Percentiles rank a stretch among this genome's conserved stretches.
Conservation (phyloP, 176 grass and related monocot species). For the Pontederia crassipes region DNA sequence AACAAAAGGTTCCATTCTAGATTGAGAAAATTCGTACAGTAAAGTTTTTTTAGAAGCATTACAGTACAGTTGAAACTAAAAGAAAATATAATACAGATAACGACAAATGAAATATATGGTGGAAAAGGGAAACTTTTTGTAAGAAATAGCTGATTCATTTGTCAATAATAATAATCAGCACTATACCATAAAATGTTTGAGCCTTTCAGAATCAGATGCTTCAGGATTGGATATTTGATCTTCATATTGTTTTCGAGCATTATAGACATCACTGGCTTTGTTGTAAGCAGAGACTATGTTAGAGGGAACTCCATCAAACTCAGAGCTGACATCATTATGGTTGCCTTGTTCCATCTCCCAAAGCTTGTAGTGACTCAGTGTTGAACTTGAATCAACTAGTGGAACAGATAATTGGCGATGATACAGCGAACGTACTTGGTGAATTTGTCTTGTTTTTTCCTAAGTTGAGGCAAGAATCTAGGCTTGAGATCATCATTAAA, state of each 20-base stretch:
- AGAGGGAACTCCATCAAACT: constrained; percentile 62
- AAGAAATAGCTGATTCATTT: background rate
- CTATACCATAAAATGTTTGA: constrained; percentile 67
- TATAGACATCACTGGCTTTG: constrained; percentile 70
- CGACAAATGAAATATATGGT: no score
- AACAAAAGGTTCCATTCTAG: no score
- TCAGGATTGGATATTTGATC: constrained; percentile 40
- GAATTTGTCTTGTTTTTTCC: constrained; percentile 70
- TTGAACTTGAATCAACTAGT: constrained; percentile 54
- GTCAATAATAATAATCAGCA: background rate
- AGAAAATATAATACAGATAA: no score
- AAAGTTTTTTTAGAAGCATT: no score
- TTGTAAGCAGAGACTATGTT: constrained; percentile 52
- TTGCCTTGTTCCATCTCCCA: constrained; percentile 91
- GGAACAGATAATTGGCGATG: constrained; percentile 90
- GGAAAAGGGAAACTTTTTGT: no score
- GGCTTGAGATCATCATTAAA: background rate
- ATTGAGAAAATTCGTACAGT: no score
- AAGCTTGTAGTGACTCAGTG: constrained; percentile 64
- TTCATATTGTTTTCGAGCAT: constrained; percentile 66
- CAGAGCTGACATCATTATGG: constrained; percentile 42
- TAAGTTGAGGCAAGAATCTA: constrained; percentile 13
- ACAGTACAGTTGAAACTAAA: no score
- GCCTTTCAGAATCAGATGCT: constrained; percentile 48
- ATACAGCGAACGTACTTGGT: constrained; percentile 51